Evolutionary conservation across 2,329 filamentous ascomycete genomes (phyloP), one percentile per base, ranked within the genome.

Genomic region (Talaromyces sp.): DNA sequence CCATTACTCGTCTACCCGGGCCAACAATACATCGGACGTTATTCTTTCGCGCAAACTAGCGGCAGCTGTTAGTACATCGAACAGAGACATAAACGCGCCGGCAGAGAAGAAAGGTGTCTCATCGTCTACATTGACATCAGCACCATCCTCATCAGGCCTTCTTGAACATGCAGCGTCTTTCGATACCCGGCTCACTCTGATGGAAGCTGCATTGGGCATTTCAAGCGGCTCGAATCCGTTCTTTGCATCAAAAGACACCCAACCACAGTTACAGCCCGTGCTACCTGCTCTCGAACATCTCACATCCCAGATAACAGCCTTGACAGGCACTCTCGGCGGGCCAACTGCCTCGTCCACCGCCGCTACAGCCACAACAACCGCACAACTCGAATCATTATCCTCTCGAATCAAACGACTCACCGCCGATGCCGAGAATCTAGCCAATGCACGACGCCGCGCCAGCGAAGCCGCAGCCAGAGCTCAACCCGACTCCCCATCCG

Each of bases 121-220:
- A n/a, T 19, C 56, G 2, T 21, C 62, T 36, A 57, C 62, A 54
- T 57, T 63, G 13, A 41, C 62, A 13, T 46, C 64, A 21, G 43
- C 69, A 5, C 62, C 70, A 3, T 33, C 86, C 78, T 61, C 70
- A 5, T 40, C 86, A 78, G 45, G 81, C 74, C 52, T 89, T 25
- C 79, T 97, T 36, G 84, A 86, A 35, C 89, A 91, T 71, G 88
- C 90, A 6, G 89, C 92, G 22, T 89, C 94, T 62, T 97, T 99
- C 67, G 93, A 97, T 69, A 82, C 84, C 31, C 85, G 94, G 5
- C 83, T 99, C 19, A 78, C 87, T 2, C 78, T 88, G 31, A 78
- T 99, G 50, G 94, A 99, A 76, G 85, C 85, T 64, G 83, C 86
- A 1, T 82, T 99, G 28, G 94, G 94, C 9, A 82, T 96, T 51